Percentiles rank a stretch among this genome's conserved stretches.
phyloP scores from a whole-genome alignment of 192 early-diverging fungal genomes.

The Jimgerdemannia flammicorona region DNA sequence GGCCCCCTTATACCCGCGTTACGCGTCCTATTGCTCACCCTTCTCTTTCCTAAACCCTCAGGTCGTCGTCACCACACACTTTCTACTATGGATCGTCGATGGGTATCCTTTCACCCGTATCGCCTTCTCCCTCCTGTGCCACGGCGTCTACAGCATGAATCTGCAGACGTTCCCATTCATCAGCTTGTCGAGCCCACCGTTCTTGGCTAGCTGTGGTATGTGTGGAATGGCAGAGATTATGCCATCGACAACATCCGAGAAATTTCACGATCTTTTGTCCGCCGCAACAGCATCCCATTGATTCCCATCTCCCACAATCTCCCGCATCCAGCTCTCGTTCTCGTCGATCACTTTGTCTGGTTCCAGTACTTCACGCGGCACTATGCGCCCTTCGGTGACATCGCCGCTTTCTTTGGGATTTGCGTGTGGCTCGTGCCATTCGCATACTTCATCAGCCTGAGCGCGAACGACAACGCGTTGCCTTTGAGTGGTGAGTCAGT shows the following conservation, averaged over 20 bases:
- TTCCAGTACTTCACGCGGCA: conserved; percentile 84
- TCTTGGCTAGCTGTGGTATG: conserved; percentile 82
- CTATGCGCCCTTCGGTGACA: conserved; percentile 72
- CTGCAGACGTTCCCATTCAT: conserved; percentile 83
- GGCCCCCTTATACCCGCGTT: not conserved
- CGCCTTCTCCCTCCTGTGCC: conserved; percentile 68
- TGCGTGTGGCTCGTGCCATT: conserved; percentile 95
- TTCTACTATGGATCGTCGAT: conserved; percentile 75
- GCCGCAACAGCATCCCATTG: not conserved
- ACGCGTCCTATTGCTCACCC: not conserved
- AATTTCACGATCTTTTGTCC: no score
- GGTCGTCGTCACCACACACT: conserved; percentile 63
- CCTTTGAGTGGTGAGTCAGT: conserved; percentile 41
- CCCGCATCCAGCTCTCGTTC: conserved; percentile 52
- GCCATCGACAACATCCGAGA: no score
- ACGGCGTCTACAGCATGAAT: conserved; percentile 78
- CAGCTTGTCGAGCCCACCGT: conserved; percentile 64
- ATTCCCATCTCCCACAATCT: conserved; percentile 13
- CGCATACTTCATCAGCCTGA: conserved; percentile 87
- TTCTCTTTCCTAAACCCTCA: conserved; percentile 7
- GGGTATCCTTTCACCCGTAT: conserved; percentile 68
- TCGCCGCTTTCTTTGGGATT: conserved; percentile 90
- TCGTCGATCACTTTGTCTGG: conserved; percentile 93
- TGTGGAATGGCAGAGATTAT: not conserved
- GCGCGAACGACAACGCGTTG: conserved; percentile 84